phyloP scores from a whole-genome alignment of 225 moss, liverwort and hornwort genomes.

The Takakia lepidozioides region DNA sequence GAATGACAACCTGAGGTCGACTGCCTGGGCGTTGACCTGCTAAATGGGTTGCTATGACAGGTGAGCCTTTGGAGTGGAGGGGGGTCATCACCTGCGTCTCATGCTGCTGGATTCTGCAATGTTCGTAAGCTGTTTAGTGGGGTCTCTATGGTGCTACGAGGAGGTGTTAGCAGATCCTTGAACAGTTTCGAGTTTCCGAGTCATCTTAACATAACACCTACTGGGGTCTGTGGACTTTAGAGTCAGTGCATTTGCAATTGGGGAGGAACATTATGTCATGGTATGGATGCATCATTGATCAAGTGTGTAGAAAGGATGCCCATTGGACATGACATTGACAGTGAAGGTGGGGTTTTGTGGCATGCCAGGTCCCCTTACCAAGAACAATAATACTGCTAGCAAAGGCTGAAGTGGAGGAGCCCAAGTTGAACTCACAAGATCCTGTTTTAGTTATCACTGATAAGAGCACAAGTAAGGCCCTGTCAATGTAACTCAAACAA shows the following conservation, averaged over 20 bases:
- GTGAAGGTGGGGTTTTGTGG: conserved; percentile 7
- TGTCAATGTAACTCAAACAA: no score
- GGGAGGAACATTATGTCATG: no score
- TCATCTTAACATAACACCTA: no score
- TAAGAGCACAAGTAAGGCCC: conserved; percentile 56
- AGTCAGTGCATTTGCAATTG: no score
- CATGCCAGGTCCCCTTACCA: conserved; percentile 59
- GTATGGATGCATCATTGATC: no score
- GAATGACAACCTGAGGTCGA: no score
- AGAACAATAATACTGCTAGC: conserved; percentile 63
- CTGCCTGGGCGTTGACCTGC: conserved; percentile 26
- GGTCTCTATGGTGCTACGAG: conserved; percentile 1
- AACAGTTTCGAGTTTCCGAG: no score
- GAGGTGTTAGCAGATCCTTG: no score
- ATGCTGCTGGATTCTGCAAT: conserved; percentile 66
- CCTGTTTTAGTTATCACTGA: conserved; percentile 67
- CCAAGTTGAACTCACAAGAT: conserved; percentile 63
- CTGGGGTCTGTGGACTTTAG: no score
- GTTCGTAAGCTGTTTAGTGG: conserved; percentile 57
- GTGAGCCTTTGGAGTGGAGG: conserved; percentile 89
- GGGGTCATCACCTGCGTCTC: conserved; percentile 41
- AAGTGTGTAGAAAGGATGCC: no score
- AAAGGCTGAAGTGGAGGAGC: conserved; percentile 81
- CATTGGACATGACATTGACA: conserved; percentile 11
- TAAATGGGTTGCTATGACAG: conserved; percentile 36